These are phyloP conservation scores for Xanthoconium separans DNA, from an alignment of 1,284 basidiomycete genomes.

Conservation along the genomic window DNA sequence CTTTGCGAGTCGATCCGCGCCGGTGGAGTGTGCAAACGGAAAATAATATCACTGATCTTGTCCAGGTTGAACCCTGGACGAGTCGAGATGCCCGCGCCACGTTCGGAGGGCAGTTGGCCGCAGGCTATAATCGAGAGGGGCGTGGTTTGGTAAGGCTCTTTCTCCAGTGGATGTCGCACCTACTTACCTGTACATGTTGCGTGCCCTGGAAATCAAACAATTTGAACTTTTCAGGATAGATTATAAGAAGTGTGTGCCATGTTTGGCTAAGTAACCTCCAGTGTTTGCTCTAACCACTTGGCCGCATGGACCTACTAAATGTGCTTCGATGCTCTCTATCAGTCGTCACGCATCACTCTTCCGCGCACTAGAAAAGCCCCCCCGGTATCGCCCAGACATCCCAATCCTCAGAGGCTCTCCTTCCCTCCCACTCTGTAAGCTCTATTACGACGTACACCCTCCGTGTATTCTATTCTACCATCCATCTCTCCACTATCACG, in stretches of 20 bases:
- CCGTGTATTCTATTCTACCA: slow-evolving; percentile 1
- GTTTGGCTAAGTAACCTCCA: slow-evolving; percentile 23
- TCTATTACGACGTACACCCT: not conserved
- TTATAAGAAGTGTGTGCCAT: slow-evolving; percentile 18
- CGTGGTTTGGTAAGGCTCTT: slow-evolving; percentile 28
- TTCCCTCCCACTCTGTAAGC: not conserved
- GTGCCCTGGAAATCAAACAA: slow-evolving; percentile 28
- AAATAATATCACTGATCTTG: not conserved
- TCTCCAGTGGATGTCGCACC: slow-evolving; percentile 12
- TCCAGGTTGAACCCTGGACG: slow-evolving; percentile 2
- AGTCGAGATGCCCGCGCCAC: slow-evolving; percentile 14
- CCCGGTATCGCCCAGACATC: not conserved
- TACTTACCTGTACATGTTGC: slow-evolving; percentile 20
- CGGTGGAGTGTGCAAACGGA: not conserved
- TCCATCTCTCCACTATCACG: not conserved
- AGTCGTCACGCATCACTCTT: slow-evolving; percentile 11
- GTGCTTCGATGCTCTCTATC: slow-evolving; percentile 19
- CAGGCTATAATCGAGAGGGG: slow-evolving; percentile 20
- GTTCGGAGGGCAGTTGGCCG: not conserved
- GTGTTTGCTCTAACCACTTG: slow-evolving; percentile 21
- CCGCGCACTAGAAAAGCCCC: slow-evolving; percentile 23
- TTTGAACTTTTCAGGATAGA: slow-evolving; percentile 36
- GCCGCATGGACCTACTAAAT: slow-evolving; percentile 22
- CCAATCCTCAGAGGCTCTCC: slow-evolving; percentile 1
- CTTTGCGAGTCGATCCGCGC: slow-evolving; percentile 15